Percentiles rank a stretch among this genome's conserved stretches.
Evolutionary conservation across 768 basidiomycete species (phyloP).

Genomic region (Pholiota conissans): DNA sequence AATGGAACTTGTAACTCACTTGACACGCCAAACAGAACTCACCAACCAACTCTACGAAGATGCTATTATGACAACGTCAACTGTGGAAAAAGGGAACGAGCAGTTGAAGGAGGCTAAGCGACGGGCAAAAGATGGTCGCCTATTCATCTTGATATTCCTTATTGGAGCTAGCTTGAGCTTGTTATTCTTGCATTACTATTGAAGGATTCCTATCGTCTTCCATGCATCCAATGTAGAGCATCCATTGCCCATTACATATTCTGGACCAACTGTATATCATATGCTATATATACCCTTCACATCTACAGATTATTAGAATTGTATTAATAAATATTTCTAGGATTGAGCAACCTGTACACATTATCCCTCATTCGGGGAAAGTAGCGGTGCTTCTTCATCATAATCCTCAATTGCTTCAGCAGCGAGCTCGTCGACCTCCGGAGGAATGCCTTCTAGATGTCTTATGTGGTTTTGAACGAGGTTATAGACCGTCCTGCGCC

Average conservation of each 20-base stretch:
- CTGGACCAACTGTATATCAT: not conserved
- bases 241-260: not conserved
- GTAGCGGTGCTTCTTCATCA: conserved; percentile 60
- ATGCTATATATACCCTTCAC: conserved; percentile 3
- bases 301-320: not conserved
- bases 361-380: conserved; percentile 27
- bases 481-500: conserved; percentile 61
- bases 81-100: conserved; percentile 85
- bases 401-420: conserved; percentile 61
- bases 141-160: conserved; percentile 90
- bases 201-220: conserved; percentile 18
- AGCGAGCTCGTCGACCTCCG: conserved; percentile 53
- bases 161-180: conserved; percentile 89
- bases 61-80: conserved; percentile 82
- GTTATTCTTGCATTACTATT: conserved; percentile 93
- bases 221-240: conserved; percentile 9
- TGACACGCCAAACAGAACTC: conserved; percentile 87
- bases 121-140: conserved; percentile 81
- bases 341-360: not conserved
- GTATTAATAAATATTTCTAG: conserved; percentile 1
- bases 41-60: conserved; percentile 96
- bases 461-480: conserved; percentile 63
- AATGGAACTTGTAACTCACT: conserved; percentile 85
- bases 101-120: conserved; percentile 89
- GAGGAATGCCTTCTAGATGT: conserved; percentile 46